Evolutionary conservation across 1,139 yeast species (phyloP), one percentile per base, ranked within the genome.

Genomic region (Candida sp.): DNA sequence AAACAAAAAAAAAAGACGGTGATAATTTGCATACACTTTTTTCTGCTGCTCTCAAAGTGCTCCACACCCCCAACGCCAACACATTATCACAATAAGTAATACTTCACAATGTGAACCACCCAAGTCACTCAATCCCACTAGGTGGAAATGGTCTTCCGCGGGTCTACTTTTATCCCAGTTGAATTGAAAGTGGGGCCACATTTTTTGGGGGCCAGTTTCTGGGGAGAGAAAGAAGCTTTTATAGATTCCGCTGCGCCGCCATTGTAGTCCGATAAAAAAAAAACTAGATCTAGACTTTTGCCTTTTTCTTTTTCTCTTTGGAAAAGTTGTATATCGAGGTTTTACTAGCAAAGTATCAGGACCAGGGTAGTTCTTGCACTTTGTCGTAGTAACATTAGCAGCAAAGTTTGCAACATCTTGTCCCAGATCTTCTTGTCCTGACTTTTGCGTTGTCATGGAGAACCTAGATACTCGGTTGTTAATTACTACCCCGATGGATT

Each of bases 381-480:
- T 17, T 17, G 17, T 17, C 17, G 17, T 17, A 17, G 17, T 17
- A 17, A 17, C 17, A 33, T 4, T 33, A 2, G 37, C 1, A 5
- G 25, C 38, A 34, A 34, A 11, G 7, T 38, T 38, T 17, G 42
- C 42, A 38, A 26, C 42, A 25, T 38, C 31, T n/a, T 5, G 5
- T 37, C 17, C 11, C 17, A 17, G 41, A 37, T 37, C 41, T 25
- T 37, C 30, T 26, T 38, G 12, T 25, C 22, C 7, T 3, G 26
- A 4, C n/a, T 37, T 37, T 38, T 38, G 42, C 31, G 42, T 38
- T 38, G 42, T 38, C 32, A 38, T 11, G 42, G 31, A 26, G 42
- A 38, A 38, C 22, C 17, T 17, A 38, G 32, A 38, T 38, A 12
- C 25, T 12, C 27, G 42, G 42, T 38, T 38, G 42, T 38, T 38